A percentile compares a stretch with the other conserved stretches of the same genome.
Conservation (phyloP, 73 alveolate species). For the Paraurostyla sp. region DNA sequence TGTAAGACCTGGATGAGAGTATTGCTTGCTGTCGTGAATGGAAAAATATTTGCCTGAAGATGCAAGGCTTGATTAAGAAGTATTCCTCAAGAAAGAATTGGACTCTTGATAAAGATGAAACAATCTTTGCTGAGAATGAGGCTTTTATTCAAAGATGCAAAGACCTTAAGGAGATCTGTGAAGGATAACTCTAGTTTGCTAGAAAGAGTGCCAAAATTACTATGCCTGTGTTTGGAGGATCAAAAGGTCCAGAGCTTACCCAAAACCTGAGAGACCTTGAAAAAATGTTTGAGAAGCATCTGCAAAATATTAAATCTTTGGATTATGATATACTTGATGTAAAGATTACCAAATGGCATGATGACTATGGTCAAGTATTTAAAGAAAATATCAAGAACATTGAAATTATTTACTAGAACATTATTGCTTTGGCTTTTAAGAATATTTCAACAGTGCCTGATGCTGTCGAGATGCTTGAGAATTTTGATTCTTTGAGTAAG, state of each 20-base stretch:
- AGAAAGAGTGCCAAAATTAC: constrained; percentile 88
- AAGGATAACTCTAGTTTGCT: constrained; percentile 98
- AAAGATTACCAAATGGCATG: constrained; percentile 99
- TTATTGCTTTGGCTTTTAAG: constrained; percentile 98
- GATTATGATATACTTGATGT: constrained; percentile 98
- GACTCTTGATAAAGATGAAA: constrained; percentile 90
- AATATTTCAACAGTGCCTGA: constrained; percentile 97
- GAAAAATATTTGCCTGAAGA: constrained; percentile 84
- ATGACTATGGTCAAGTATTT: constrained; percentile 94
- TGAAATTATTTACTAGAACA: constrained; percentile 96
- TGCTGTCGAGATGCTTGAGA: constrained; percentile 98
- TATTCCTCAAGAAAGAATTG: constrained; percentile 66
- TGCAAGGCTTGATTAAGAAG: constrained; percentile 75
- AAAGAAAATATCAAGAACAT: constrained; percentile 90
- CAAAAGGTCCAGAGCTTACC: constrained; percentile 97
- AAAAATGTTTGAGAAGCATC: constrained; percentile 92
- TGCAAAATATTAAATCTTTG: constrained; percentile 87
- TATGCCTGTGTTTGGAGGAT: constrained; percentile 99
- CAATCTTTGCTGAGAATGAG: constrained; percentile 99
- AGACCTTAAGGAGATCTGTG: constrained; percentile 98
- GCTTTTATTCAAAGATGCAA: constrained; percentile 99
- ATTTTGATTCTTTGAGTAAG: constrained; percentile 97
- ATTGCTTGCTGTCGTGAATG: constrained; percentile 95
- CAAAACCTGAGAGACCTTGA: constrained; percentile 94
- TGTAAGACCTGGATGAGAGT: constrained; percentile 90